These are phyloP conservation scores for Colletotrichum sp. DNA, from an alignment of 2,329 filamentous ascomycete genomes.

Conservation along the genomic window DNA sequence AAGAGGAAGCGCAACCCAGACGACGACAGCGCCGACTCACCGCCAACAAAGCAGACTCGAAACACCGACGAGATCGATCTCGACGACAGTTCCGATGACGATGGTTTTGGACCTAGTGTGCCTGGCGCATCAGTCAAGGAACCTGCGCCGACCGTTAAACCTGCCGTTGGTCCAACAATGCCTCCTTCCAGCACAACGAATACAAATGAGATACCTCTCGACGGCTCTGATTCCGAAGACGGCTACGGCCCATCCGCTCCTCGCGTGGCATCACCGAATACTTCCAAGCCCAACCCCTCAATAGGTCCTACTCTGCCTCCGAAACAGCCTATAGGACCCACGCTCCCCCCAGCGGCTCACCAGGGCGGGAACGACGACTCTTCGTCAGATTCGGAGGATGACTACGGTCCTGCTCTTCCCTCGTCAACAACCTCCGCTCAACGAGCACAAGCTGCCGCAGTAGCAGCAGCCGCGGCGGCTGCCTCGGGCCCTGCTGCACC, in stretches of 20 bases:
- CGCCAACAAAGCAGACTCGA: slow-evolving; percentile 54
- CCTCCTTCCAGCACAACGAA: slow-evolving; percentile 32
- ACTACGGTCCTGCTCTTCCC: slow-evolving; percentile 66
- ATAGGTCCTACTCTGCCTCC: slow-evolving; percentile 31
- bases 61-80: slow-evolving; percentile 56
- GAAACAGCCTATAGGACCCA: slow-evolving; percentile 44
- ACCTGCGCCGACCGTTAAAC: not conserved
- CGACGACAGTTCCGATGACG: slow-evolving; percentile 45
- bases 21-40: slow-evolving; percentile 42
- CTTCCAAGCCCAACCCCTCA: slow-evolving; percentile 21
- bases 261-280: slow-evolving; percentile 20
- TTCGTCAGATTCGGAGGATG: slow-evolving; percentile 51
- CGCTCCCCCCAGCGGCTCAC: slow-evolving; percentile 45
- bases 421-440: slow-evolving; percentile 35
- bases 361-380: slow-evolving; percentile 35
- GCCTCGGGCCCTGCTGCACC: slow-evolving; percentile 46
- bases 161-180: slow-evolving; percentile 29
- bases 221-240: slow-evolving; percentile 36
- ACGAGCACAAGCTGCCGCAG: slow-evolving; percentile 40
- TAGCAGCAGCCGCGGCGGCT: slow-evolving; percentile 29
- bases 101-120: slow-evolving; percentile 45
- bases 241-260: slow-evolving; percentile 32
- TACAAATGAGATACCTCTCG: slow-evolving; percentile 46
- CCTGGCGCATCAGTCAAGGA: slow-evolving; percentile 21
- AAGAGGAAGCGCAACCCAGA: slow-evolving; percentile 65